phyloP scores from a whole-genome alignment of 75 land plant species.

The Pinus taeda region DNA sequence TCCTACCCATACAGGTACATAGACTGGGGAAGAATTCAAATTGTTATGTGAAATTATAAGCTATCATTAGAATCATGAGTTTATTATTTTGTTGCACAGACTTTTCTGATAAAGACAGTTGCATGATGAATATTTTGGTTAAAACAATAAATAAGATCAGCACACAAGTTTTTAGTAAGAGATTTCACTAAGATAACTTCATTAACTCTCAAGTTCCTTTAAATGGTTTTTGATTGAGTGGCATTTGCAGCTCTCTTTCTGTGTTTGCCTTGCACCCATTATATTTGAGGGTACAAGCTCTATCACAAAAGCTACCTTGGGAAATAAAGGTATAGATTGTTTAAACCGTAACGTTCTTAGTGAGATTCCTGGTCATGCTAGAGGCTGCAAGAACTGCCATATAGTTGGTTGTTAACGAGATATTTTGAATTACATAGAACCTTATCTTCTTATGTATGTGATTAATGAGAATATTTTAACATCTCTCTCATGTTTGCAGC shows the following conservation, averaged over 20 bases:
- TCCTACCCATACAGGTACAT: slow-evolving; percentile 98
- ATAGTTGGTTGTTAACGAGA: not conserved
- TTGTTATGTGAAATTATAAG: not conserved
- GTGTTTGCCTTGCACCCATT: slow-evolving; percentile 97
- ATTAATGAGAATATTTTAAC: not conserved
- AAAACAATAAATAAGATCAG: not conserved
- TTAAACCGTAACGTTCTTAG: not conserved
- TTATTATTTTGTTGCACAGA: not conserved
- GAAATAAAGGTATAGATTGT: slow-evolving; percentile 64
- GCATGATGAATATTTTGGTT: not conserved
- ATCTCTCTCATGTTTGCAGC: slow-evolving; percentile 34
- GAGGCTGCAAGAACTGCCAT: not conserved
- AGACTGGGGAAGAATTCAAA: not conserved
- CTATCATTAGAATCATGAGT: not conserved
- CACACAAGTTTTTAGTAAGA: not conserved
- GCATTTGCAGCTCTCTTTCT: slow-evolving; percentile 81
- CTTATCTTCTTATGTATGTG: not conserved
- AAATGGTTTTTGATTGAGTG: not conserved
- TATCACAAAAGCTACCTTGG: slow-evolving; percentile 70
- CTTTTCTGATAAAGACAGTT: not conserved
- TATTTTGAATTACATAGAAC: not conserved
- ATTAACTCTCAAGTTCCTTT: not conserved
- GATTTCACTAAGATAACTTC: not conserved
- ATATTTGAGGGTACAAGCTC: slow-evolving; percentile 82
- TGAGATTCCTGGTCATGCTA: slow-evolving; percentile 1